phyloP scores from a whole-genome alignment of 345 rosid genomes.

The Eucalyptus regnans region DNA sequence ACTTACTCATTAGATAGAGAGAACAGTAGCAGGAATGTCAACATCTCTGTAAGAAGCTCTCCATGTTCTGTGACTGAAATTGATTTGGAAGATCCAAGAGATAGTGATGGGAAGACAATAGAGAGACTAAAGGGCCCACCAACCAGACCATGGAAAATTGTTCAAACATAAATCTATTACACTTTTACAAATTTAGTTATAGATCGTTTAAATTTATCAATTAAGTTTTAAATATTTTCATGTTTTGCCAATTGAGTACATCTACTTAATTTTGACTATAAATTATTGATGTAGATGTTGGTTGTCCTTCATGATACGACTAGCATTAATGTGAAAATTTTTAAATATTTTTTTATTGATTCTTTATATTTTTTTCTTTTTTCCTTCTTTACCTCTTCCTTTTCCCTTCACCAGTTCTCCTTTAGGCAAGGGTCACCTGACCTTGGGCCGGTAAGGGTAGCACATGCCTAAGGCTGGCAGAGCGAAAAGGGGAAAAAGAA shows the following conservation, averaged over 20 bases:
- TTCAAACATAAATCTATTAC: no score
- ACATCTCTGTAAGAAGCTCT: slow-evolving; percentile 7
- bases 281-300: no score
- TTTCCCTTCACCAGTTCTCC: not conserved
- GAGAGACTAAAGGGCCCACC: not conserved
- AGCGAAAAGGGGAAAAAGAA: no score
- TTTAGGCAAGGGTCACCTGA: not conserved
- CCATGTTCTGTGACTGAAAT: slow-evolving; percentile 71
- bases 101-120: not conserved
- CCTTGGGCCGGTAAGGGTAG: not conserved
- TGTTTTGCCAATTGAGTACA: no score
- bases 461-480: accelerated
- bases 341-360: no score
- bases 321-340: no score
- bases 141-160: not conserved
- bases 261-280: accelerated
- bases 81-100: slow-evolving; percentile 1
- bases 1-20: not conserved
- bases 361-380: no score
- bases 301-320: accelerated
- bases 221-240: accelerated
- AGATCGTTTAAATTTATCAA: no score
- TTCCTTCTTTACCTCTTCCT: not conserved
- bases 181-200: no score
- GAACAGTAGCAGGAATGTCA: not conserved